These are phyloP conservation scores for Entamoeba histolytica DNA, from an alignment of 208 protist genomes.

Conservation along the genomic window DNA sequence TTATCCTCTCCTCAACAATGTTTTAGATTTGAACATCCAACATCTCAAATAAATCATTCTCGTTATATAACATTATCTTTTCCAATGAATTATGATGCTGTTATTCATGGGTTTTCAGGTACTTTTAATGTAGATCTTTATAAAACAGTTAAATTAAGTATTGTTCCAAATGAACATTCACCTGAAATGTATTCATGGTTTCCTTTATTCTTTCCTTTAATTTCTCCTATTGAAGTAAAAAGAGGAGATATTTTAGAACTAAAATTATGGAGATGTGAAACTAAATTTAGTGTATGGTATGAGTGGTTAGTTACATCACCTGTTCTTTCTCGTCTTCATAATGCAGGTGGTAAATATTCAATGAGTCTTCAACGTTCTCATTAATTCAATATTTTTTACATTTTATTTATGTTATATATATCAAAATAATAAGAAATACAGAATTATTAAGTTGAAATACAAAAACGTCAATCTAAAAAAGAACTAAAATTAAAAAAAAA, in stretches of 20 bases:
- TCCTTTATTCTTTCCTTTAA: slow-evolving; percentile 8
- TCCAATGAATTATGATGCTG: not conserved
- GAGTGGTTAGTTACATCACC: slow-evolving; percentile 5
- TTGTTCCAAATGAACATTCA: not conserved
- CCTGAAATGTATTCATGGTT: slow-evolving; percentile 17
- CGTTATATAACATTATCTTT: not conserved
- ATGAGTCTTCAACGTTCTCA: not conserved
- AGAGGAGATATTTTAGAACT: not conserved
- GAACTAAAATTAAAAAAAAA: not conserved
- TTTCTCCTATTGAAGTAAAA: not conserved
- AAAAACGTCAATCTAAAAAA: too few species aligned
- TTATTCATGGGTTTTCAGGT: slow-evolving; percentile 10
- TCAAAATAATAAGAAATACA: too few species aligned
- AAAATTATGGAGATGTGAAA: not conserved
- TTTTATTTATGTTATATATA: too few species aligned
- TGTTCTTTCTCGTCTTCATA: not conserved
- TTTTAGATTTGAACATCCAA: not conserved
- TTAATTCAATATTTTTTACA: not conserved
- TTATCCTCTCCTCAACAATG: not conserved
- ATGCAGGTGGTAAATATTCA: not conserved
- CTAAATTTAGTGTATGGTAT: slow-evolving; percentile 3
- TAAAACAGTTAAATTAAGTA: not conserved
- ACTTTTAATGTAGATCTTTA: slow-evolving; percentile 13
- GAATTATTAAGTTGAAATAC: too few species aligned
- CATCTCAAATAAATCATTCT: not conserved